phyloP scores from a whole-genome alignment of 2,329 filamentous ascomycete genomes.

The Cytospora piceae region DNA sequence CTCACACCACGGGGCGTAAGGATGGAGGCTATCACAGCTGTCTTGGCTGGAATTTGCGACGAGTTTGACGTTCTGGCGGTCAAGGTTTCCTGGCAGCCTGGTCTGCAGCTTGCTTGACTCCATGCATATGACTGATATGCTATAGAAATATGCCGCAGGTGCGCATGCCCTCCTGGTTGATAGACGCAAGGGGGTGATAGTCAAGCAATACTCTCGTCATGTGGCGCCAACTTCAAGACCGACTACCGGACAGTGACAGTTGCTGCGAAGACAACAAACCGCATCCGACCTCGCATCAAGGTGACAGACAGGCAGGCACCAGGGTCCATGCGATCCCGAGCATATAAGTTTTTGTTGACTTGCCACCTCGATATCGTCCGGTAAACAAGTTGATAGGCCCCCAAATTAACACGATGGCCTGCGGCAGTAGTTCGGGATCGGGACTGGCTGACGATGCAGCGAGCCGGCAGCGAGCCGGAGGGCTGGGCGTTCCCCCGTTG shows the following conservation, averaged over 20 bases:
- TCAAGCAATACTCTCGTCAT: constrained; percentile 13
- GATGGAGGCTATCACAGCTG: constrained; percentile 19
- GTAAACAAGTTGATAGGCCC: neutral
- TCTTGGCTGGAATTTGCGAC: constrained; percentile 15
- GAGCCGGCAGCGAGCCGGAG: constrained; percentile 10
- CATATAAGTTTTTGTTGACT: constrained; percentile 15
- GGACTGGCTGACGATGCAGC: constrained; percentile 20
- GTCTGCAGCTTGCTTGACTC: constrained; percentile 9
- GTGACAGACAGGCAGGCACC: constrained; percentile 1
- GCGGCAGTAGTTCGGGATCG: neutral
- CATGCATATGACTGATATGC: constrained; percentile 11
- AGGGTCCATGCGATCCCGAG: neutral
- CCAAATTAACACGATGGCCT: neutral
- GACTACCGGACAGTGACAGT: neutral
- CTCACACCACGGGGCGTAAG: constrained; percentile 12
- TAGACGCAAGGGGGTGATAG: constrained; percentile 14
- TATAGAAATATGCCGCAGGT: neutral
- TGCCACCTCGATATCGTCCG: constrained; percentile 9
- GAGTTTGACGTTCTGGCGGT: constrained; percentile 26
- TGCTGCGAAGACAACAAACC: neutral
- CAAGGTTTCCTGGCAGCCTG: constrained; percentile 24
- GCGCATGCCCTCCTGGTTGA: too few relatives aligned
- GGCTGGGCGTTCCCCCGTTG: constrained; percentile 12
- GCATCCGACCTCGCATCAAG: constrained; percentile 9
- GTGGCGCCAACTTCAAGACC: neutral